Evolutionary conservation across 2,329 filamentous ascomycete species (phyloP).

Genomic region (Claviceps africana): DNA sequence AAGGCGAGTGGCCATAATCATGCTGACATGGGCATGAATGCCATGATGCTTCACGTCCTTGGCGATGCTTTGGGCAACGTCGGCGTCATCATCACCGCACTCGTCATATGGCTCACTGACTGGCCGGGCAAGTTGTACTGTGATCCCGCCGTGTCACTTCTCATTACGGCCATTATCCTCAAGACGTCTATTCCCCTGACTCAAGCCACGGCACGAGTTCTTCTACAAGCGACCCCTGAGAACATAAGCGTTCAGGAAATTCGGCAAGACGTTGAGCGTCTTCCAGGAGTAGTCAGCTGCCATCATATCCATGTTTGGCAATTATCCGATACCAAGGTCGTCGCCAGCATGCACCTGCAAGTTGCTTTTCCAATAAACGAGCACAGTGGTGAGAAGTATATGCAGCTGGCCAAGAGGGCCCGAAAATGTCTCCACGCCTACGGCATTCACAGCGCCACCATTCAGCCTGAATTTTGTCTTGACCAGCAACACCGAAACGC

Average conservation of each 20-base stretch:
- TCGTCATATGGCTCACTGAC: conserved; percentile 82
- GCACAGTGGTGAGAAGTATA: conserved; percentile 67
- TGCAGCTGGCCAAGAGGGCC: conserved; percentile 73
- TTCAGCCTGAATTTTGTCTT: conserved; percentile 78
- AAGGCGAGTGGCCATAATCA: conserved; percentile 63
- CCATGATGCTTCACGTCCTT: conserved; percentile 61
- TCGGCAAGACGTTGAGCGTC: conserved; percentile 73
- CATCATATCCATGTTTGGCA: conserved; percentile 98
- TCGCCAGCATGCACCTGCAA: conserved; percentile 87
- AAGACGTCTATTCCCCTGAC: conserved; percentile 67
- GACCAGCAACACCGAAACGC: conserved; percentile 31
- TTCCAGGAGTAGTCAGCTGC: conserved; percentile 77
- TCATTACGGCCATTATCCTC: conserved; percentile 75
- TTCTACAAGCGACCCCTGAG: conserved; percentile 85
- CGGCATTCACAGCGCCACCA: conserved; percentile 92
- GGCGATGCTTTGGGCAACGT: conserved; percentile 79
- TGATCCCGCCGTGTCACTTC: conserved; percentile 80
- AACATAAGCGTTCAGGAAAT: conserved; percentile 82
- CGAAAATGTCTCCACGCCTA: conserved; percentile 85
- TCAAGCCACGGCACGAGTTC: conserved; percentile 67
- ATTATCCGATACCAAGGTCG: conserved; percentile 83
- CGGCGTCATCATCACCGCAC: conserved; percentile 68
- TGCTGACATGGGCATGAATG: conserved; percentile 89
- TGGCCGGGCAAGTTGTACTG: conserved; percentile 75
- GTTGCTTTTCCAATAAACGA: conserved; percentile 81